Evolutionary conservation across 208 protist species (phyloP), one percentile per base, ranked within the genome.

Genomic region (Naegleria fowleri): DNA sequence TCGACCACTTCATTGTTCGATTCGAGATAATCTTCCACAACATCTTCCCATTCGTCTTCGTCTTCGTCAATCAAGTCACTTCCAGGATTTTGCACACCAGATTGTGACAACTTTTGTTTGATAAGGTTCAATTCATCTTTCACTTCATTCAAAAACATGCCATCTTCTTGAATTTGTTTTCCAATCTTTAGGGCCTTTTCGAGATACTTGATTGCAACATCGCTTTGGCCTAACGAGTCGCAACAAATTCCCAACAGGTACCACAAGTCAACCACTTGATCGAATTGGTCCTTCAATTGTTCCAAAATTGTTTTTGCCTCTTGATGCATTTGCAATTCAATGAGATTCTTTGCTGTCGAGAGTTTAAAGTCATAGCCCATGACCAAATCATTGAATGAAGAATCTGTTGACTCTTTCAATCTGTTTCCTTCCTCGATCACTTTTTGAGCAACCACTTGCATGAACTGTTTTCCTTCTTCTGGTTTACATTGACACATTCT

Each of bases 381-480:
- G 13, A 52, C 7, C 7, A 52, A n/a, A 36, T 79, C 67, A 7
- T 19, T 36, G n/a, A 36, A 79, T 36, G 29, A 13, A 9, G 67
- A 36, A 36, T 79, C 6, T 67, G 55, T 67, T 36, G 16, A 29
- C n/a, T 79, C 67, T 33, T 79, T 79, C 29, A 79, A 36, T 79
- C 67, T 79, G n/a, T 79, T 79, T 36, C 67, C 67, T 79, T 52
- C 41, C 6, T 87, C 40, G 19, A 52, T 33, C 33, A 87, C 9
- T 36, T 52, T n/a, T 52, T 48, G 11, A 52, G 33, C 38, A 22
- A 87, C 38, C 4, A 40, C n/a, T 43, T n/a, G 22, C 84, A 87
- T 87, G 4, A 87, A 38, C 13, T 36, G 22, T 33, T 87, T 87
- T n/a, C n/a, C 84, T 87, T 87, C 84, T 52, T 87, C 40, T 87